These are phyloP conservation scores for Trifolium fragiferum DNA, from an alignment of 306 rosid species.

Conservation along the genomic window DNA sequence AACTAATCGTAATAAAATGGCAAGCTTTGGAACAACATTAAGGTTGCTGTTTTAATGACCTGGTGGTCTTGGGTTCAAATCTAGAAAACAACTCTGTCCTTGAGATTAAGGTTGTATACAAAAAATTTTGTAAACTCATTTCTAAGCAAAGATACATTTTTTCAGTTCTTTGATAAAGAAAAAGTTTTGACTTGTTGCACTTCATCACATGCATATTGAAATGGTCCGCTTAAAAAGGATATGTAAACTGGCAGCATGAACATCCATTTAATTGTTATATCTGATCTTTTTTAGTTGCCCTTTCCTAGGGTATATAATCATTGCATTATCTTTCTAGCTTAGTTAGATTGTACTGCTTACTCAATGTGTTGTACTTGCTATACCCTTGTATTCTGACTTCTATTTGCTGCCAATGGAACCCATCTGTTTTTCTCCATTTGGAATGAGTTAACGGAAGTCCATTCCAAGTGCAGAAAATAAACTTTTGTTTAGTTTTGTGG, in stretches of 20 bases:
- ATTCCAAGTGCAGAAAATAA: not conserved
- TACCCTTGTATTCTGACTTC: slow-evolving; percentile 4
- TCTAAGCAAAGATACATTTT: not conserved
- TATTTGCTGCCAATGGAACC: slow-evolving; percentile 7
- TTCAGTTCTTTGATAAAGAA: not conserved
- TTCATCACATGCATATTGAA: not conserved
- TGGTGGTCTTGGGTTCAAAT: not conserved
- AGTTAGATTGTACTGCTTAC: slow-evolving; percentile 17
- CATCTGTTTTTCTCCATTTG: slow-evolving; percentile 1
- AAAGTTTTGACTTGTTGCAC: not conserved
- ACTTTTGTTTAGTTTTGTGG: slow-evolving; percentile 15
- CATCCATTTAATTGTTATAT: not conserved
- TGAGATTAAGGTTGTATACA: not conserved
- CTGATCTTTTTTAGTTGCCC: not conserved
- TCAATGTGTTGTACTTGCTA: slow-evolving; percentile 1
- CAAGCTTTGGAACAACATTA: not conserved
- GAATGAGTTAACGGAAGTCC: slow-evolving; percentile 4
- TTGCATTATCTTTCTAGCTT: slow-evolving; percentile 9
- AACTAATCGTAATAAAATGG: not conserved
- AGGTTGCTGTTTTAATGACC: slow-evolving; percentile 3
- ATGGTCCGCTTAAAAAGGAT: not conserved
- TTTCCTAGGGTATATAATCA: slow-evolving; percentile 3
- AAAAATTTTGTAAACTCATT: not conserved
- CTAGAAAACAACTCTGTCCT: not conserved
- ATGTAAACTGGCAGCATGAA: not conserved